Conservation (phyloP, 2,329 filamentous ascomycete species). For the Alternaria angustiovoidea region DNA sequence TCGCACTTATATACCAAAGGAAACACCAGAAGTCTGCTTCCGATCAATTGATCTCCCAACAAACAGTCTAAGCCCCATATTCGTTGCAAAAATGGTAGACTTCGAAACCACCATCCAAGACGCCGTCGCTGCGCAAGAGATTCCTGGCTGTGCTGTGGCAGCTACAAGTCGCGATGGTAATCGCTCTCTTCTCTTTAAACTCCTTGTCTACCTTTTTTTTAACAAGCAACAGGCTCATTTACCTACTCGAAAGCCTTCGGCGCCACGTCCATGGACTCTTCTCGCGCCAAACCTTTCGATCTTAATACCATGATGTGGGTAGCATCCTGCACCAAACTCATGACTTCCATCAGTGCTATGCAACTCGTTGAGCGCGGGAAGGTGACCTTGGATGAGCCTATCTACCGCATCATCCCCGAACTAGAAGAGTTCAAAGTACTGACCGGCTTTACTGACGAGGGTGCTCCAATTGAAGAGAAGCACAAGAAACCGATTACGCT, state of each 20-base stretch:
- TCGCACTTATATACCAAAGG: neutral
- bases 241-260: slow-evolving; percentile 50
- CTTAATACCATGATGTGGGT: slow-evolving; percentile 48
- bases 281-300: slow-evolving; percentile 32
- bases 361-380: slow-evolving; percentile 48
- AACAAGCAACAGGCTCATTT: slow-evolving; percentile 42
- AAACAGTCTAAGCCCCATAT: neutral
- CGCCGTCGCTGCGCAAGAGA: slow-evolving; percentile 29
- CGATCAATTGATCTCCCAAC: neutral
- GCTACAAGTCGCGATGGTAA: slow-evolving; percentile 40
- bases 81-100: slow-evolving; percentile 22
- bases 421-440: slow-evolving; percentile 37
- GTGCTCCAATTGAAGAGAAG: slow-evolving; percentile 33
- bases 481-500: slow-evolving; percentile 41
- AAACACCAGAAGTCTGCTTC: neutral
- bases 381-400: slow-evolving; percentile 41
- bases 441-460: slow-evolving; percentile 34
- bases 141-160: slow-evolving; percentile 36
- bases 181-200: neutral
- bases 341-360: slow-evolving; percentile 45
- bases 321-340: slow-evolving; percentile 52
- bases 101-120: slow-evolving; percentile 36
- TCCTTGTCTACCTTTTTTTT: neutral
- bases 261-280: slow-evolving; percentile 30
- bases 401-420: slow-evolving; percentile 46